Percentiles rank a stretch among this genome's conserved stretches.
Conservation (phyloP, 306 rosid species). For the Urtica urens region DNA sequence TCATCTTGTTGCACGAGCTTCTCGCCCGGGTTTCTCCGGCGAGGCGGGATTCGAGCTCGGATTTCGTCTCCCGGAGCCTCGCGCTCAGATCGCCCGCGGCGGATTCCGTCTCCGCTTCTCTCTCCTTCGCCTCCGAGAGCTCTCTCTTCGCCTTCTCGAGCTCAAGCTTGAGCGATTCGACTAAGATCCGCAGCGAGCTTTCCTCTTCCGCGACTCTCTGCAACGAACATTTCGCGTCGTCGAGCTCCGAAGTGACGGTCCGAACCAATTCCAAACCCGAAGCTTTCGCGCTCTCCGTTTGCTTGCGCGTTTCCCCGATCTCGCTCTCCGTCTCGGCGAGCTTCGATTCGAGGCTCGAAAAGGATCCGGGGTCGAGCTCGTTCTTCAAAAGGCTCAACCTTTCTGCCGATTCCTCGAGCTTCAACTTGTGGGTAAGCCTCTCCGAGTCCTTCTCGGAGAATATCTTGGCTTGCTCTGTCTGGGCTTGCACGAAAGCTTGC, state of each 20-base stretch:
- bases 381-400: conserved; percentile 44
- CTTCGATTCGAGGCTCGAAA: conserved; percentile 49
- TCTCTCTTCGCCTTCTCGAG: conserved; percentile 79
- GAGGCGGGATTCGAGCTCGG: conserved; percentile 69
- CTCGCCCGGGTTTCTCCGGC: conserved; percentile 67
- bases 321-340: conserved; percentile 47
- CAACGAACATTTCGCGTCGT: conserved; percentile 76
- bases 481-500: conserved; percentile 58
- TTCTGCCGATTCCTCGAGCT: conserved; percentile 50
- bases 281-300: conserved; percentile 66
- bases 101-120: conserved; percentile 83
- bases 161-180: conserved; percentile 68
- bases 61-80: conserved; percentile 56
- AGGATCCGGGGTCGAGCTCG: conserved; percentile 52
- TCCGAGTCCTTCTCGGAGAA: conserved; percentile 64
- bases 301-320: conserved; percentile 54
- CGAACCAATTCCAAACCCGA: conserved; percentile 58
- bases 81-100: conserved; percentile 69
- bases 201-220: conserved; percentile 88
- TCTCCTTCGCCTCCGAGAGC: conserved; percentile 69
- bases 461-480: conserved; percentile 48
- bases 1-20: conserved; percentile 73
- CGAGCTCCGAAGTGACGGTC: conserved; percentile 69
- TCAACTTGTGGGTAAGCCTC: conserved; percentile 55
- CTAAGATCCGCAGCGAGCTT: conserved; percentile 57